Conservation (phyloP, 1,284 basidiomycete species). For the Agroathelia rolfsii region DNA sequence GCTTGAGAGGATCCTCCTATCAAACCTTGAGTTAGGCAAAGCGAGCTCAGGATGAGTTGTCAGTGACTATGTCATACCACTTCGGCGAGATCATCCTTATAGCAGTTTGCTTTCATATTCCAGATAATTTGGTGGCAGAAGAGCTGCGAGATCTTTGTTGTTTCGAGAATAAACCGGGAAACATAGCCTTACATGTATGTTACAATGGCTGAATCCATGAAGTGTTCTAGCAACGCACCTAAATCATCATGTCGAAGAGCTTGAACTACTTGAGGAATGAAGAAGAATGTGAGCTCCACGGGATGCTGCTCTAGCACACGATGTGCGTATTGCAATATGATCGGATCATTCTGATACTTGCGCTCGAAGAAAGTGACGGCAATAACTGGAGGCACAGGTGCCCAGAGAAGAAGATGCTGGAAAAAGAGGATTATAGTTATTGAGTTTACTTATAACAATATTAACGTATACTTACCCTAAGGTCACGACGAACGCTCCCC, state of each 20-base stretch:
- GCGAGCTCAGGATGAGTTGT: slow-evolving; percentile 1
- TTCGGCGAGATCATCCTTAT: slow-evolving; percentile 82
- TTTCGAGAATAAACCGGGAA: slow-evolving; percentile 92
- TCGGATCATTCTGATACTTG: slow-evolving; percentile 74
- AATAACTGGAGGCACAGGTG: slow-evolving; percentile 79
- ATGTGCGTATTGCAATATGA: slow-evolving; percentile 94
- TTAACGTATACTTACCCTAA: slow-evolving; percentile 46
- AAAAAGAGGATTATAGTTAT: slow-evolving; percentile 14
- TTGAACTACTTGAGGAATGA: slow-evolving; percentile 97
- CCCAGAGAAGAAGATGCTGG: slow-evolving; percentile 83
- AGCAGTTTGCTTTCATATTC: slow-evolving; percentile 99
- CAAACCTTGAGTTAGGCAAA: slow-evolving; percentile 8
- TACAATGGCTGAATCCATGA: neutral
- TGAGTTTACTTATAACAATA: neutral
- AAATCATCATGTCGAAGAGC: slow-evolving; percentile 83
- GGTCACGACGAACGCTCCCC: slow-evolving; percentile 44
- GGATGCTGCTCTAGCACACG: slow-evolving; percentile 92
- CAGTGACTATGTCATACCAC: slow-evolving; percentile 41
- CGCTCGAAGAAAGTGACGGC: slow-evolving; percentile 85
- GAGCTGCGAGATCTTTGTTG: slow-evolving; percentile 92
- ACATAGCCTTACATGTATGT: slow-evolving; percentile 66
- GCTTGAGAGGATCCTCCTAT: slow-evolving; percentile 93
- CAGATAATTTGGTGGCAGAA: slow-evolving; percentile 99
- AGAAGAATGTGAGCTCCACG: slow-evolving; percentile 95
- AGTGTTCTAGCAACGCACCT: slow-evolving; percentile 38